Percentiles rank a stretch among this genome's conserved stretches.
phyloP scores from a whole-genome alignment of 2,329 filamentous ascomycete species.

The Lachnellula suecica region DNA sequence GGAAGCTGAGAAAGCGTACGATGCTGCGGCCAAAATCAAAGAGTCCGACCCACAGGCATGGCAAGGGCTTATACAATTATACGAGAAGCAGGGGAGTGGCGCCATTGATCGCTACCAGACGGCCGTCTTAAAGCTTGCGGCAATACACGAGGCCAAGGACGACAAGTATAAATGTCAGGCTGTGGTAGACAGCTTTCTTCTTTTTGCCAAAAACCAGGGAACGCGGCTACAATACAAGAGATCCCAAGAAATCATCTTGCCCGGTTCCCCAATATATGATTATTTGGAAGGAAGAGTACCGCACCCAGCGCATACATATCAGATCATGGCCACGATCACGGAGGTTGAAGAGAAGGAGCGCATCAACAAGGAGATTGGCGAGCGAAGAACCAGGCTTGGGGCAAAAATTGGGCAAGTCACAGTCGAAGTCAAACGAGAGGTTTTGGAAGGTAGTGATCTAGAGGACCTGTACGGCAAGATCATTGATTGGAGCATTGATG shows the following conservation, averaged over 20 bases:
- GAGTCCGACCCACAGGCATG: conserved; percentile 79
- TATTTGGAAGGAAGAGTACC: conserved; percentile 82
- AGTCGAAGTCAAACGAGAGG: conserved; percentile 81
- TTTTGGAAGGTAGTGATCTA: conserved; percentile 73
- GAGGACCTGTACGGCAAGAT: conserved; percentile 78
- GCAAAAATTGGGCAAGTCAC: conserved; percentile 83
- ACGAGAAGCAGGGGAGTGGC: conserved; percentile 70
- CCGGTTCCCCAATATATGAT: conserved; percentile 76
- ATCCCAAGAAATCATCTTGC: conserved; percentile 74
- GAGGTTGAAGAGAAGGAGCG: conserved; percentile 85
- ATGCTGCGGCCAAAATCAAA: conserved; percentile 68
- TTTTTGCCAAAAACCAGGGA: conserved; percentile 71
- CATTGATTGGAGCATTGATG: conserved; percentile 88
- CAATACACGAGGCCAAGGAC: conserved; percentile 68
- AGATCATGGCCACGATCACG: conserved; percentile 76
- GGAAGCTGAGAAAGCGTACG: conserved; percentile 76
- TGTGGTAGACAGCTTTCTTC: conserved; percentile 76
- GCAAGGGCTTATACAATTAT: conserved; percentile 85
- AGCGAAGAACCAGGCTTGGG: conserved; percentile 83
- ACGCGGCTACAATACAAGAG: conserved; percentile 72
- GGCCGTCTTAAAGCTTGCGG: conserved; percentile 70
- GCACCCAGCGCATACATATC: conserved; percentile 77
- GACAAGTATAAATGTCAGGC: conserved; percentile 63
- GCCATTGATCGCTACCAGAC: conserved; percentile 74
- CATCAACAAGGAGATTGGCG: conserved; percentile 87